Percentiles rank a stretch among this genome's conserved stretches.
These are phyloP conservation scores for Excoecaria agallocha DNA, from an alignment of 345 rosid species.

Conservation along the genomic window DNA sequence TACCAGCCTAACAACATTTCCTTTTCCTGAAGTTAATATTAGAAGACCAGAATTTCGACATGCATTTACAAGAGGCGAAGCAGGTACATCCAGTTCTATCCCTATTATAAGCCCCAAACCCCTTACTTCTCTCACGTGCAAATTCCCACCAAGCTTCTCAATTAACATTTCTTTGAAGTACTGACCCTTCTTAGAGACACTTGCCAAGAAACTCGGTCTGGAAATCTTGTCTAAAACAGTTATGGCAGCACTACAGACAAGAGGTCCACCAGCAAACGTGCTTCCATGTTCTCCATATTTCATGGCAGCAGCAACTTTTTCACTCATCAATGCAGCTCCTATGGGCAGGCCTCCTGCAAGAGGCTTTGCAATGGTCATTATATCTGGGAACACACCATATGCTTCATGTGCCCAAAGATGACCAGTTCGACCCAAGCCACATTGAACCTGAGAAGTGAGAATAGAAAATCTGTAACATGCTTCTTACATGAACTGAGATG, in stretches of 20 bases:
- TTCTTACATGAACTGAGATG: not conserved
- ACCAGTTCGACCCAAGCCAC: constrained; percentile 84
- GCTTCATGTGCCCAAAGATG: constrained; percentile 79
- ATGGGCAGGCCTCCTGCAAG: constrained; percentile 95
- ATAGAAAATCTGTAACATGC: not conserved
- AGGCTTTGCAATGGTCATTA: constrained; percentile 95
- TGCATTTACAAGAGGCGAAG: constrained; percentile 64
- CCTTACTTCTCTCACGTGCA: constrained; percentile 78
- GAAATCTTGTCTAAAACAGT: constrained; percentile 72
- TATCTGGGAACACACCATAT: constrained; percentile 63
- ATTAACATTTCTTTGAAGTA: constrained; percentile 55
- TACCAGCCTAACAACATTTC: constrained; percentile 78
- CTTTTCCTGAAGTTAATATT: constrained; percentile 77
- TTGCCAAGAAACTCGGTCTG: constrained; percentile 64
- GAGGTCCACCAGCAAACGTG: constrained; percentile 85
- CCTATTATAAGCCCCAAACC: constrained; percentile 83
- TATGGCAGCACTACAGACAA: constrained; percentile 66
- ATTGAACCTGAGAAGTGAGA: constrained; percentile 56
- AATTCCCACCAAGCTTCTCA: constrained; percentile 59
- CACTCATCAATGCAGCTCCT: constrained; percentile 73
- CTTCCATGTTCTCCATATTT: constrained; percentile 83
- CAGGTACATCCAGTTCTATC: constrained; percentile 66
- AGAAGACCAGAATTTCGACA: constrained; percentile 72
- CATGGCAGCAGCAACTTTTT: constrained; percentile 70
- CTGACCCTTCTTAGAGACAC: constrained; percentile 59